Percentiles rank a stretch among this genome's conserved stretches.
Evolutionary conservation across 768 basidiomycete genomes (phyloP).

Genomic region (Fomitopsis serialis): DNA sequence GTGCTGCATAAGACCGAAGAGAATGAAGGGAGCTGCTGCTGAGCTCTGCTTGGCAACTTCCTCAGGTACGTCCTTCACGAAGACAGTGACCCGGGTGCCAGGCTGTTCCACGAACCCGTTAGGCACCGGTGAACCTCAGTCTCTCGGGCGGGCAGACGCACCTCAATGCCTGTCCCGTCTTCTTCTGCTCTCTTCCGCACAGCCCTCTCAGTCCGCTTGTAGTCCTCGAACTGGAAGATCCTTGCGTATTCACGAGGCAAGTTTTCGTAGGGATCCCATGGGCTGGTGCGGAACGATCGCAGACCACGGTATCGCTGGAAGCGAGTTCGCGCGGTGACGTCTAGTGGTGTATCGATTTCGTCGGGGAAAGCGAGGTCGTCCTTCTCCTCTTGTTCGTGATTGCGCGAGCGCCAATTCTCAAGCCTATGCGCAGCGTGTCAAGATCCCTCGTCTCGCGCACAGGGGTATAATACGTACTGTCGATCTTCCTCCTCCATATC

Average conservation of each 20-base stretch:
- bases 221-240: slow-evolving; percentile 97
- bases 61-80: slow-evolving; percentile 70
- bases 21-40: slow-evolving; percentile 42
- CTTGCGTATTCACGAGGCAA: slow-evolving; percentile 89
- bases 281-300: slow-evolving; percentile 89
- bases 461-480: slow-evolving; percentile 51
- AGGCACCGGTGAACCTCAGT: neutral
- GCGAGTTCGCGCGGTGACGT: slow-evolving; percentile 69
- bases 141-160: slow-evolving; percentile 21
- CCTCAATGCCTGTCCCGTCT: slow-evolving; percentile 59
- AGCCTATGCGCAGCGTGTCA: slow-evolving; percentile 40
- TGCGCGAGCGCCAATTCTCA: slow-evolving; percentile 49
- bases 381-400: slow-evolving; percentile 67
- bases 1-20: slow-evolving; percentile 86
- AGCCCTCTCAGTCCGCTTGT: slow-evolving; percentile 74
- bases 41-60: slow-evolving; percentile 36
- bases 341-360: slow-evolving; percentile 91
- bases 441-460: neutral
- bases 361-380: slow-evolving; percentile 91
- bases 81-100: slow-evolving; percentile 74
- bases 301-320: slow-evolving; percentile 93
- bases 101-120: slow-evolving; percentile 39
- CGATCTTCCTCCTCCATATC: slow-evolving; percentile 80
- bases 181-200: slow-evolving; percentile 63
- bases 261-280: slow-evolving; percentile 97